A percentile compares a stretch with the other conserved stretches of the same genome.
Evolutionary conservation across 495 filamentous ascomycete genomes (phyloP).

Genomic region (Podospora comata): DNA sequence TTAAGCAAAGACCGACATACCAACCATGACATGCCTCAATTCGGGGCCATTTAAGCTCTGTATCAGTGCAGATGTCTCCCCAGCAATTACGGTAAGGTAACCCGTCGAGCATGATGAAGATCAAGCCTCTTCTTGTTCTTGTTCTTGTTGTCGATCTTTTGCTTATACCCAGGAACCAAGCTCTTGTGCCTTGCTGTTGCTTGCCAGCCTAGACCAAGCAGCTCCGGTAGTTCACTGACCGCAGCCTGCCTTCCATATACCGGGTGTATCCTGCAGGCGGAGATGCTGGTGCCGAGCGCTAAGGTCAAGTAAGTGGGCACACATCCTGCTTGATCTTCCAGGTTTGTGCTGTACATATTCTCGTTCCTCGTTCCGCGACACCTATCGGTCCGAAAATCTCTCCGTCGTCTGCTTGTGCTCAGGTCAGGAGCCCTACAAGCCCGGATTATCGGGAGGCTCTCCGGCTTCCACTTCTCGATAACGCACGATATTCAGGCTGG

Average conservation of each 20-base stretch:
- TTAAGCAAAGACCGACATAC: not conserved
- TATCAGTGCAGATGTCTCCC: not conserved
- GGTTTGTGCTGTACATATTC: not conserved
- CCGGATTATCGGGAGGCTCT: constrained; percentile 12
- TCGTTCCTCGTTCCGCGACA: constrained; percentile 1
- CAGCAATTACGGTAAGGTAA: not conserved
- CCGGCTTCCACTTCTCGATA: not conserved
- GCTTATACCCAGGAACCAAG: not conserved
- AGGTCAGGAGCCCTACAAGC: constrained; percentile 3
- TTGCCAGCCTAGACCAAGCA: not conserved
- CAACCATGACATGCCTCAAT: not conserved
- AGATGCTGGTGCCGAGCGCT: constrained; percentile 12
- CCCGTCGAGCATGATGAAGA: not conserved
- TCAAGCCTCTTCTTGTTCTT: not conserved
- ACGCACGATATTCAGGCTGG: not conserved
- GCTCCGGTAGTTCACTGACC: constrained; percentile 9
- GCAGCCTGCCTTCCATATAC: constrained; percentile 8
- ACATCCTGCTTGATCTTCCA: not conserved
- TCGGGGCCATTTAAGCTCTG: not conserved
- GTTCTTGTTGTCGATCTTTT: not conserved
- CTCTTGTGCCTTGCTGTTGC: not conserved
- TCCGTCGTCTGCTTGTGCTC: not conserved
- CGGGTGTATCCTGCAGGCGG: constrained; percentile 14
- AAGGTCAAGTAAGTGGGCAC: constrained; percentile 2
- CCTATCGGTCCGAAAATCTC: constrained; percentile 18